phyloP scores from a whole-genome alignment of 495 filamentous ascomycete species.

The Chlorociboria aeruginascens region DNA sequence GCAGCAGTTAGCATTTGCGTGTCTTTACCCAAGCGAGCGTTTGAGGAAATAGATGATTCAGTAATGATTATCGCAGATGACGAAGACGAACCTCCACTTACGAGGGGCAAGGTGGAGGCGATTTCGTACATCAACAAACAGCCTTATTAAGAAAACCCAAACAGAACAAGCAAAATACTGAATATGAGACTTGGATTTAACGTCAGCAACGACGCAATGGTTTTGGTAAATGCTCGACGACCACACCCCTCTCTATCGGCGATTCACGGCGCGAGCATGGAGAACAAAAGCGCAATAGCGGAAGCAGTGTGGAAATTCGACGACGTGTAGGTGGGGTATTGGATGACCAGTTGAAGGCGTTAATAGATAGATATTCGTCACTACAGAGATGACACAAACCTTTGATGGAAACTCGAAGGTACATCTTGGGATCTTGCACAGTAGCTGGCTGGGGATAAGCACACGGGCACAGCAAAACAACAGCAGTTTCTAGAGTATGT shows the following conservation, averaged over 20 bases:
- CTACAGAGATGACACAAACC: not conserved
- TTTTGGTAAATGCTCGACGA: not conserved
- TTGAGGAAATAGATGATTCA: constrained; percentile 1
- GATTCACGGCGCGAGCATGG: not conserved
- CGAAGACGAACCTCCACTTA: not conserved
- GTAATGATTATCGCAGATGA: not conserved
- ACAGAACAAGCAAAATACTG: not conserved
- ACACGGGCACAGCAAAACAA: not conserved
- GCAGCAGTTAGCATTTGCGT: not conserved
- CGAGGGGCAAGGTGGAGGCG: not conserved
- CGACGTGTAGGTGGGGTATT: not conserved
- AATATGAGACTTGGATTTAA: not conserved
- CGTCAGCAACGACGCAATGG: not conserved
- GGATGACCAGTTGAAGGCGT: not conserved
- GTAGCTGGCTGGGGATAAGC: not conserved
- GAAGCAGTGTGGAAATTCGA: not conserved
- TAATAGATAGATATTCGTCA: constrained; percentile 1
- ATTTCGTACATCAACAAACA: not conserved
- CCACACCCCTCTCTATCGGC: not conserved
- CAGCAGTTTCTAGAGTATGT: not conserved
- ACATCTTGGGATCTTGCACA: not conserved
- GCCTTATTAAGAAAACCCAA: not conserved
- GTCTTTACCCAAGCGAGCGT: not conserved
- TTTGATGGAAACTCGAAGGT: not conserved
- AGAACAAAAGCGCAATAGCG: not conserved